Conservation (phyloP, 805 yeast species). For the Cyberlindnera nakhonratchasimensis region DNA sequence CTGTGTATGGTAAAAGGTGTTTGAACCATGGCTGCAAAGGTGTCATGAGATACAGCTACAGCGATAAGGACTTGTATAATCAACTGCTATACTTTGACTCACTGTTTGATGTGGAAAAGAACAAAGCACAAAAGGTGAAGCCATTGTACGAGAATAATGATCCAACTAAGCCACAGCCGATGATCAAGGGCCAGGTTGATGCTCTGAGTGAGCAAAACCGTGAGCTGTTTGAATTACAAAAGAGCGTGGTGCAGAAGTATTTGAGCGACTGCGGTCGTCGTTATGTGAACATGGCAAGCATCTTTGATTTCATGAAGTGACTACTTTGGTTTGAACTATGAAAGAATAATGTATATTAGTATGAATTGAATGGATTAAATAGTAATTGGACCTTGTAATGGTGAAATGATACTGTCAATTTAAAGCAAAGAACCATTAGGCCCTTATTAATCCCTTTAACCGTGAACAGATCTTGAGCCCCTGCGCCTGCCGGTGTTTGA, state of each 20-base stretch:
- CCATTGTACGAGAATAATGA: slow-evolving; percentile 45
- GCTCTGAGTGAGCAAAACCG: slow-evolving; percentile 82
- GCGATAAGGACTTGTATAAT: slow-evolving; percentile 78
- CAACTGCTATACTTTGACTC: slow-evolving; percentile 78
- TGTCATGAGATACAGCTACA: slow-evolving; percentile 69
- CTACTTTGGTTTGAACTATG: no score
- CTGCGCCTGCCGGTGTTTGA: no score
- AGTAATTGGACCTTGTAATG: no score
- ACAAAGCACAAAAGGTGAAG: slow-evolving; percentile 52
- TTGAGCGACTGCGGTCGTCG: slow-evolving; percentile 81
- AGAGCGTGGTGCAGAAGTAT: slow-evolving; percentile 65
- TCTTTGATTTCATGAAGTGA: slow-evolving; percentile 57
- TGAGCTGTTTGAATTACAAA: slow-evolving; percentile 49
- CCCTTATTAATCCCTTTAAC: no score
- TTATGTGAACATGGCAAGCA: slow-evolving; percentile 77
- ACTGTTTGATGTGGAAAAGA: slow-evolving; percentile 78
- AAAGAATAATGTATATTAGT: not conserved
- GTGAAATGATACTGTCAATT: no score
- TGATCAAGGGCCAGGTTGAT: slow-evolving; percentile 51
- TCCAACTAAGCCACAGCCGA: slow-evolving; percentile 31
- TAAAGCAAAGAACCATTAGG: no score
- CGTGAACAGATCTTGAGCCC: no score
- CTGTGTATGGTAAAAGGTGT: slow-evolving; percentile 88
- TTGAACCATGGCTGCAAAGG: slow-evolving; percentile 64
- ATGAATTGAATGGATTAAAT: not conserved